Percentiles rank a stretch among this genome's conserved stretches.
These are phyloP conservation scores for Erigeron philadelphicus DNA, from an alignment of 140 eudicot genomes.

Conservation along the genomic window DNA sequence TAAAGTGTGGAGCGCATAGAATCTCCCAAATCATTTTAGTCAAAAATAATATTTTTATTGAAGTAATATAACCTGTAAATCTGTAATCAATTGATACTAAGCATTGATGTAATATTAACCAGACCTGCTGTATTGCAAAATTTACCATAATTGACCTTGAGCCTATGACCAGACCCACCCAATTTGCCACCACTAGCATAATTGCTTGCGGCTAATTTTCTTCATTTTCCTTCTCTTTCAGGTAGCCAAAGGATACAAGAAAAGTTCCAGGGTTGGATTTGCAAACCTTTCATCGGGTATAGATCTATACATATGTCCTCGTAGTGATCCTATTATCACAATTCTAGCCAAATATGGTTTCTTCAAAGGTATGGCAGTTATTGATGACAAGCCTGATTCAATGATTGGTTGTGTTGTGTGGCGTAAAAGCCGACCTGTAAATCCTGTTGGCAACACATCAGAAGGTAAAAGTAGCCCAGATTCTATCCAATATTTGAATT, in stretches of 20 bases:
- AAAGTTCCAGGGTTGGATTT: slow-evolving; percentile 47
- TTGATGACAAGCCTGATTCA: slow-evolving; percentile 47
- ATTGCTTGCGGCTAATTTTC: not conserved
- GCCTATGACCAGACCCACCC: not conserved
- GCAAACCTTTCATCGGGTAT: slow-evolving; percentile 49
- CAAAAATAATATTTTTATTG: not conserved
- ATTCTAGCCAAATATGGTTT: slow-evolving; percentile 67
- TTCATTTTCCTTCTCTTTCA: slow-evolving; percentile 19
- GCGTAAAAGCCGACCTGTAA: slow-evolving; percentile 46
- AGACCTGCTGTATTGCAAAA: not conserved
- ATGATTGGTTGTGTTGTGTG: slow-evolving; percentile 73
- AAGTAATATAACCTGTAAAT: not conserved
- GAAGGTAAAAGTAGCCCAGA: slow-evolving; percentile 33
- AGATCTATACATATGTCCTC: slow-evolving; percentile 67
- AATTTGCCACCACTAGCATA: not conserved
- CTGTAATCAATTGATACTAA: not conserved
- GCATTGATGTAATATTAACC: not conserved
- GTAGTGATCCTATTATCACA: slow-evolving; percentile 51
- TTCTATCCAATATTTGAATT: slow-evolving; percentile 25
- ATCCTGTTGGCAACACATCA: slow-evolving; percentile 26
- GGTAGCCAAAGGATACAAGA: slow-evolving; percentile 55
- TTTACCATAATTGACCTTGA: not conserved
- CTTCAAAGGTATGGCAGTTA: slow-evolving; percentile 58
- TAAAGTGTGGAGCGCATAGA: not conserved
- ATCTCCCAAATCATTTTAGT: not conserved